Evolutionary conservation across 148 eudicot genomes (phyloP).

Genomic region (Cornus suecica): DNA sequence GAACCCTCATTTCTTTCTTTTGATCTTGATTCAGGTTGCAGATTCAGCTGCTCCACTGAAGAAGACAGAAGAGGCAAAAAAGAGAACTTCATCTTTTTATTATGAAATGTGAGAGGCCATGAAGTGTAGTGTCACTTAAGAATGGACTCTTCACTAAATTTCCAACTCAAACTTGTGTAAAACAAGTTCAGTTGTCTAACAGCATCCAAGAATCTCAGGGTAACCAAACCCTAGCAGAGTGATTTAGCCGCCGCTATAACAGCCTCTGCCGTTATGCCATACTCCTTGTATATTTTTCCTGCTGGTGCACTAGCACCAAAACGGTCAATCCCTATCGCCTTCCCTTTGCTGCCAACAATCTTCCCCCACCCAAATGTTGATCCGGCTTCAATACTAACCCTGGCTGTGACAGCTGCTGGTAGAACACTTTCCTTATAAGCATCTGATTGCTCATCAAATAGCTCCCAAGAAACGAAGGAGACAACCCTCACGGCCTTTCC

Average conservation of each 20-base stretch:
- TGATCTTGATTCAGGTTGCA: constrained; percentile 23
- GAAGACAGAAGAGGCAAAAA: constrained; percentile 18
- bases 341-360: constrained; percentile 68
- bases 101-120: constrained; percentile 16
- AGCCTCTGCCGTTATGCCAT: constrained; percentile 80
- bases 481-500: constrained; percentile 91
- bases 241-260: constrained; percentile 86
- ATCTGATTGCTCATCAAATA: constrained; percentile 73
- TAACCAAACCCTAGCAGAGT: constrained; percentile 36
- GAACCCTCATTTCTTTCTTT: constrained; percentile 15
- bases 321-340: constrained; percentile 80
- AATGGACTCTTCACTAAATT: constrained; percentile 2
- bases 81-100: constrained; percentile 22
- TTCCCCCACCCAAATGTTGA: constrained; percentile 88
- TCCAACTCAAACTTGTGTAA: constrained; percentile 7
- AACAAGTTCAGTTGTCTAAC: neutral
- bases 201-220: neutral
- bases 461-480: constrained; percentile 89
- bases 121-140: neutral
- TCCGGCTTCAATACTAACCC: constrained; percentile 96
- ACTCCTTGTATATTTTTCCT: constrained; percentile 83
- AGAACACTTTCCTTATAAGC: constrained; percentile 83
- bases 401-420: constrained; percentile 68
- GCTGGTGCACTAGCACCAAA: constrained; percentile 99
- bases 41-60: constrained; percentile 24